Percentiles rank a stretch among this genome's conserved stretches.
These are phyloP conservation scores for Vitis rupestris DNA, from an alignment of 164 flowering plant species.

Conservation along the genomic window DNA sequence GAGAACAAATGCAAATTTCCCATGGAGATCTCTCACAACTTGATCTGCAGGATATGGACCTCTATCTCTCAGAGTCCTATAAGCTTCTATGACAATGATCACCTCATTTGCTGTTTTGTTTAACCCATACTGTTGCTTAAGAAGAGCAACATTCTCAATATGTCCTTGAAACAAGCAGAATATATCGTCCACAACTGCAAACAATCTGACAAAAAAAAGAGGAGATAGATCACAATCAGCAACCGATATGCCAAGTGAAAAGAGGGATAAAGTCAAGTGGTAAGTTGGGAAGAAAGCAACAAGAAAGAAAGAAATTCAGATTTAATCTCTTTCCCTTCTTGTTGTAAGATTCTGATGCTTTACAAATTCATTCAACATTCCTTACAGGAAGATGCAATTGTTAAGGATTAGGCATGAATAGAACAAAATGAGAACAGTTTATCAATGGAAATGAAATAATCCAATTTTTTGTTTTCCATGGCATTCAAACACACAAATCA, in stretches of 20 bases:
- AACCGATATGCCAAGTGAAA: neutral
- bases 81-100: constrained; percentile 83
- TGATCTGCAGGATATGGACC: constrained; percentile 97
- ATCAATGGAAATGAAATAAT: neutral
- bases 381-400: no score
- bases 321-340: no score
- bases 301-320: no score
- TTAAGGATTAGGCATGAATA: no score
- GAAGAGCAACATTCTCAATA: constrained; percentile 73
- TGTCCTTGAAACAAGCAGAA: constrained; percentile 97
- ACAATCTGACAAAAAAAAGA: constrained; percentile 45
- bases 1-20: constrained; percentile 78
- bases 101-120: constrained; percentile 85
- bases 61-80: constrained; percentile 89
- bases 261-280: neutral
- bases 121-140: constrained; percentile 94
- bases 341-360: no score
- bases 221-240: neutral
- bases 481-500: no score
- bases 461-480: no score
- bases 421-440: no score
- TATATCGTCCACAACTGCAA: constrained; percentile 86
- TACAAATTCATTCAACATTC: no score
- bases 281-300: no score
- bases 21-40: constrained; percentile 80